phyloP scores from a whole-genome alignment of 2,329 filamentous ascomycete genomes.

The Didymella keratinophila region DNA sequence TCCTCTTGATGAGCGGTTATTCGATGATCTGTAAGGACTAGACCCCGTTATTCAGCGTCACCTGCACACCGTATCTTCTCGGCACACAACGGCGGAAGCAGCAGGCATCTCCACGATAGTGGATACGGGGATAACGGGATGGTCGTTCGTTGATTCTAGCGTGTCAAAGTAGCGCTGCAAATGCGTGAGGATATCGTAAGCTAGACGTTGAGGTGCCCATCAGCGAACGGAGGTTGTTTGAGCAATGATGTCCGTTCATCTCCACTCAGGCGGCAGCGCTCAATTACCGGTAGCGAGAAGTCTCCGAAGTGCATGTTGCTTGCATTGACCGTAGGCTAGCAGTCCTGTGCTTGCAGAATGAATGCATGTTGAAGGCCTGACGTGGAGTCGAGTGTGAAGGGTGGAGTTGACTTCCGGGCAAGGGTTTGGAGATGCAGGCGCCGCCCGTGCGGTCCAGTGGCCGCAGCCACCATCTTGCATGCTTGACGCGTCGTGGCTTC shows the following conservation, averaged over 20 bases:
- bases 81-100: slow-evolving; percentile 2
- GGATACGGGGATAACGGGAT: slow-evolving; percentile 9
- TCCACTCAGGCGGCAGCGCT: slow-evolving; percentile 7
- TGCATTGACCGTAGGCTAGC: not conserved
- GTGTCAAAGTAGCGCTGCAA: slow-evolving; percentile 6
- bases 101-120: slow-evolving; percentile 15
- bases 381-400: not conserved
- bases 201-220: not conserved
- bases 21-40: slow-evolving; percentile 13
- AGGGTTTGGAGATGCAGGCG: not conserved
- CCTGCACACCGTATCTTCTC: slow-evolving; percentile 22
- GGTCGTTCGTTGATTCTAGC: slow-evolving; percentile 12
- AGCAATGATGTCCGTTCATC: slow-evolving; percentile 4
- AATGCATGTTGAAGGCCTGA: not conserved
- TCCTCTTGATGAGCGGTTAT: not conserved
- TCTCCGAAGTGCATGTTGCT: not conserved
- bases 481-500: not conserved
- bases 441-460: slow-evolving; percentile 3
- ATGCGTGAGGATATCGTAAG: not conserved
- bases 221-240: slow-evolving; percentile 5
- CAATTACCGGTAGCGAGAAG: slow-evolving; percentile 6
- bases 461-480: slow-evolving; percentile 3
- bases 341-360: not conserved
- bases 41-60: slow-evolving; percentile 17
- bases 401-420: not conserved